Evolutionary conservation across 75 land plant species (phyloP).

Genomic region (Sequoia sempervirens): DNA sequence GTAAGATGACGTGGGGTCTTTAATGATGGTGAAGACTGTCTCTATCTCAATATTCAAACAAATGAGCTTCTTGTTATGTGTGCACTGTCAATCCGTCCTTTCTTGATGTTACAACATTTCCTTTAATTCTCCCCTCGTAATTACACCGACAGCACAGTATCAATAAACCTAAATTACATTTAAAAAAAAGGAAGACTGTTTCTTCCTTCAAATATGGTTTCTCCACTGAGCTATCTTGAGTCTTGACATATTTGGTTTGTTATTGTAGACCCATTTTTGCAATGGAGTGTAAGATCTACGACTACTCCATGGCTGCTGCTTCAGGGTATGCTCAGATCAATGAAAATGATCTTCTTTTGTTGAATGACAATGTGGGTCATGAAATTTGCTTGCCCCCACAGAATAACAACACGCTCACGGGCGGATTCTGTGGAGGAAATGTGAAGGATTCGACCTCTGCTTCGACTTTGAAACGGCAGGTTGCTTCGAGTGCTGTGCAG

Average conservation of each 20-base stretch:
- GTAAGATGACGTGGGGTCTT: neutral
- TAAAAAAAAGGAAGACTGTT: neutral
- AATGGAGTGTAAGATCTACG: neutral
- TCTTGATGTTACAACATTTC: too few species aligned
- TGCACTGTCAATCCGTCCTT: neutral
- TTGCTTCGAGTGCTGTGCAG: neutral
- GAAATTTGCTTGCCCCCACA: neutral
- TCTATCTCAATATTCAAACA: neutral
- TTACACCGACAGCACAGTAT: neutral
- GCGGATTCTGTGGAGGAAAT: neutral
- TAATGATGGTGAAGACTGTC: slow-evolving; percentile 1
- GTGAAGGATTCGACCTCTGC: neutral
- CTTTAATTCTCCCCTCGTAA: neutral
- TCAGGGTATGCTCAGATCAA: neutral
- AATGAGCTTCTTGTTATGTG: neutral
- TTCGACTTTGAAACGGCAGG: neutral
- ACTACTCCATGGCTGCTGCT: neutral
- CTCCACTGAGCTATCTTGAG: too few species aligned
- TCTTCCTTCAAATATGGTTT: neutral
- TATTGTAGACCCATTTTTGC: neutral
- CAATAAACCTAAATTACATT: neutral
- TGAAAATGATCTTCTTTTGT: neutral
- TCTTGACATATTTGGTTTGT: too few species aligned
- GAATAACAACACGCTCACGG: neutral
- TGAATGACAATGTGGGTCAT: neutral